A percentile compares a stretch with the other conserved stretches of the same genome.
Conservation (phyloP, 148 eudicot genomes). For the Rheum nobile region DNA sequence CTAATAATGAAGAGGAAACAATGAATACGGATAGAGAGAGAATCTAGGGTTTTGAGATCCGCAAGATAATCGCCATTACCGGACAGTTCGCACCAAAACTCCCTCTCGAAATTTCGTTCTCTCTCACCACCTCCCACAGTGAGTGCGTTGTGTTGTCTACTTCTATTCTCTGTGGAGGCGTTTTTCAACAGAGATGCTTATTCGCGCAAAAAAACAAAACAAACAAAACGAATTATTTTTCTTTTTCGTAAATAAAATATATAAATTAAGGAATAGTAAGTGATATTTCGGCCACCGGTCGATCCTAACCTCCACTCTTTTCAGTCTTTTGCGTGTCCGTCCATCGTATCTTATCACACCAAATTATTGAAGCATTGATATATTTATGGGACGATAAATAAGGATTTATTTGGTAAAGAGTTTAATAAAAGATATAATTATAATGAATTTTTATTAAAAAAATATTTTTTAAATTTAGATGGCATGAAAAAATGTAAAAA, state of each 20-base stretch:
- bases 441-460: no score
- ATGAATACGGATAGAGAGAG: background rate
- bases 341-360: background rate
- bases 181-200: background rate
- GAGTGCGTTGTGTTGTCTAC: background rate
- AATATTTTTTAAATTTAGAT: no score
- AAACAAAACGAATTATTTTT: background rate
- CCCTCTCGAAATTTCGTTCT: background rate
- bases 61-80: conserved; percentile 25
- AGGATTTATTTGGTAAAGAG: no score
- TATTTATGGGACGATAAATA: no score
- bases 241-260: background rate
- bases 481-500: no score
- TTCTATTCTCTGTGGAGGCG: background rate
- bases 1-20: background rate
- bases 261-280: background rate
- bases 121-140: background rate
- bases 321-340: background rate
- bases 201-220: conserved; percentile 1
- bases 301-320: background rate
- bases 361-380: no score
- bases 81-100: conserved; percentile 6
- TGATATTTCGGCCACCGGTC: conserved; percentile 4
- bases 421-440: no score
- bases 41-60: conserved; percentile 52